Evolutionary conservation across 2,329 filamentous ascomycete species (phyloP).

Genomic region (Fusarium sp.): DNA sequence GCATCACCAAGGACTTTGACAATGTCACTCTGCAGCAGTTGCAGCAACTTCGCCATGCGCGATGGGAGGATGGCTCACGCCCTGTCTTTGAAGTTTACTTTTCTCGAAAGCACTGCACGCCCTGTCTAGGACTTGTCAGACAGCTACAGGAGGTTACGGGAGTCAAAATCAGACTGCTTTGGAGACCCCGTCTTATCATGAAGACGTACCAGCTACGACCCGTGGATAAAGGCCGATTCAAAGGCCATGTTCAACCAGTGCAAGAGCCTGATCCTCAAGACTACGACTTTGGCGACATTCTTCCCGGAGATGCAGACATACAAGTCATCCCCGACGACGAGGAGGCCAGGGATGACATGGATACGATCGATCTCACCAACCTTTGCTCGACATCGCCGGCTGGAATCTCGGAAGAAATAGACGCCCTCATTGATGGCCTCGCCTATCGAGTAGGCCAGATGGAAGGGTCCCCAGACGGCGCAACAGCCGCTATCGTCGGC

Average conservation of each 20-base stretch:
- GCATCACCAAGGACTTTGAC: constrained; percentile 37
- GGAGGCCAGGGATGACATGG: background rate
- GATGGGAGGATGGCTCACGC: constrained; percentile 42
- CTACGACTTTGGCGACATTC: constrained; percentile 37
- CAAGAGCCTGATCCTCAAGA: constrained; percentile 31
- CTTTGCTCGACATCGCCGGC: constrained; percentile 19
- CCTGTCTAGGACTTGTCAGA: constrained; percentile 42
- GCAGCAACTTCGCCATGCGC: constrained; percentile 27
- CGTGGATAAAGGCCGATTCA: background rate
- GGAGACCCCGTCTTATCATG: constrained; percentile 42
- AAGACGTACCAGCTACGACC: constrained; percentile 38
- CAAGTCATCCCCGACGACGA: constrained; percentile 27
- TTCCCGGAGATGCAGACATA: constrained; percentile 22
- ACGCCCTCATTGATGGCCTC: constrained; percentile 42
- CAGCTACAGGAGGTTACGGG: constrained; percentile 44
- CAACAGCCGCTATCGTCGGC: constrained; percentile 42
- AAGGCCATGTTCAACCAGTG: background rate
- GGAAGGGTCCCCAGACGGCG: constrained; percentile 40
- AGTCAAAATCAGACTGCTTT: constrained; percentile 40
- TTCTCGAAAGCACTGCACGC: constrained; percentile 47
- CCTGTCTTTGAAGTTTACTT: constrained; percentile 50
- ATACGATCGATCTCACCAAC: constrained; percentile 35
- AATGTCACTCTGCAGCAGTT: constrained; percentile 38
- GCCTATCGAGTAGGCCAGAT: constrained; percentile 49
- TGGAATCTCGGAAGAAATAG: constrained; percentile 13